A percentile compares a stretch with the other conserved stretches of the same genome.
Evolutionary conservation across 306 rosid species (phyloP).

Genomic region (Gastrolobium villosum): DNA sequence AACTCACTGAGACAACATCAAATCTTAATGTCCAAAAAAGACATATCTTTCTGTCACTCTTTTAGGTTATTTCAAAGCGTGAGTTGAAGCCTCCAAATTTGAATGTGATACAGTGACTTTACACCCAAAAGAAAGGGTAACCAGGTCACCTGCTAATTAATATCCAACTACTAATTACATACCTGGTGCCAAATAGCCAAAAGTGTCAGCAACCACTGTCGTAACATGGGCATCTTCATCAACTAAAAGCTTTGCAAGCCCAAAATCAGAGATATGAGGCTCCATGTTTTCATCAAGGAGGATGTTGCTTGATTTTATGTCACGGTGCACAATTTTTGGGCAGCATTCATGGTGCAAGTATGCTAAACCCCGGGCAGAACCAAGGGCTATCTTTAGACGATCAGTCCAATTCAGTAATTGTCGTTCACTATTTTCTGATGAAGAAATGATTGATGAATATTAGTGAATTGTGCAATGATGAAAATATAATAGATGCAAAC

Average conservation of each 20-base stretch:
- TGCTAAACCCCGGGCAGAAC: conserved; percentile 94
- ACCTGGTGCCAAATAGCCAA: conserved; percentile 99
- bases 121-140: neutral
- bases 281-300: conserved; percentile 90
- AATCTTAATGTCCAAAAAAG: too few species aligned
- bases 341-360: conserved; percentile 94
- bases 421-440: conserved; percentile 57
- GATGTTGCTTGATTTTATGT: conserved; percentile 96
- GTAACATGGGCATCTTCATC: conserved; percentile 96
- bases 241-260: conserved; percentile 93
- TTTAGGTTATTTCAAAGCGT: too few species aligned
- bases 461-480: conserved; percentile 15
- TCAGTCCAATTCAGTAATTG: conserved; percentile 73
- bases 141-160: neutral
- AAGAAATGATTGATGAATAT: neutral
- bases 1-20: too few species aligned
- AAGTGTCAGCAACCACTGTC: conserved; percentile 98
- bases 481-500: conserved; percentile 6
- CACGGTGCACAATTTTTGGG: conserved; percentile 89
- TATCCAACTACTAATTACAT: conserved; percentile 27
- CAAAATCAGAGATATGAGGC: conserved; percentile 90
- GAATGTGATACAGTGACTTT: neutral
- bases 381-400: conserved; percentile 89
- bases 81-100: neutral
- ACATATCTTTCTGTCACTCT: too few species aligned